These are phyloP conservation scores for Oenanthe javanica DNA, from an alignment of 140 eudicot genomes.

Conservation along the genomic window DNA sequence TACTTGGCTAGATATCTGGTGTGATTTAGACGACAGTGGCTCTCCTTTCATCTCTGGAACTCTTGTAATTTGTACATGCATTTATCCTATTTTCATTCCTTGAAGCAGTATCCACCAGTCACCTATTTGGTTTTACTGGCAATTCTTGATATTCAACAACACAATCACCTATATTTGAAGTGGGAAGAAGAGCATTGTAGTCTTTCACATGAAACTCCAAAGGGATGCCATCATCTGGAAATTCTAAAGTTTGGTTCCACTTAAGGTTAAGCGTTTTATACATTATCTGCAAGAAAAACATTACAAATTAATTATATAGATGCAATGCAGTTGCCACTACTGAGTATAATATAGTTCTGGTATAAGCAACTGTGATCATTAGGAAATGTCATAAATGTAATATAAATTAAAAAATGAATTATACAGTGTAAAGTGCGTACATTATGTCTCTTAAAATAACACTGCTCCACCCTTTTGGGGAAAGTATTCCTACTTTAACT, in stretches of 20 bases:
- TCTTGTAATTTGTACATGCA: constrained; percentile 77
- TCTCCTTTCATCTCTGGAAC: constrained; percentile 56
- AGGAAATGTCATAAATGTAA: neutral
- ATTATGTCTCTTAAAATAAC: neutral
- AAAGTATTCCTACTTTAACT: neutral
- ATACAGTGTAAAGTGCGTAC: neutral
- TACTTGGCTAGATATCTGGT: constrained; percentile 61
- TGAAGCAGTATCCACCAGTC: constrained; percentile 96
- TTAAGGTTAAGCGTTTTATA: constrained; percentile 69
- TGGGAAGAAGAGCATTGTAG: constrained; percentile 70
- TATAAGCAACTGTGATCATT: neutral
- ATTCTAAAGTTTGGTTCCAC: constrained; percentile 95
- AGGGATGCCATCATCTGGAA: constrained; percentile 78
- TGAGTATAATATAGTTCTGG: neutral
- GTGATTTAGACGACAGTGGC: constrained; percentile 53
- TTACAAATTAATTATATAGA: neutral
- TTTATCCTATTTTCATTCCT: constrained; percentile 85
- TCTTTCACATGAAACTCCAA: too few relatives aligned
- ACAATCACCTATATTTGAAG: constrained; percentile 82
- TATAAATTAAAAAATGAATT: neutral
- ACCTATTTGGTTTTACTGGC: constrained; percentile 67
- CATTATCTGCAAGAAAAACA: constrained; percentile 38
- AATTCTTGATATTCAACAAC: constrained; percentile 83
- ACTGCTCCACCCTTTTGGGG: neutral
- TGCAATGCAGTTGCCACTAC: constrained; percentile 3